A percentile compares a stretch with the other conserved stretches of the same genome.
These are phyloP conservation scores for Rehmannia glutinosa DNA, from an alignment of 257 asterid species.

Conservation along the genomic window DNA sequence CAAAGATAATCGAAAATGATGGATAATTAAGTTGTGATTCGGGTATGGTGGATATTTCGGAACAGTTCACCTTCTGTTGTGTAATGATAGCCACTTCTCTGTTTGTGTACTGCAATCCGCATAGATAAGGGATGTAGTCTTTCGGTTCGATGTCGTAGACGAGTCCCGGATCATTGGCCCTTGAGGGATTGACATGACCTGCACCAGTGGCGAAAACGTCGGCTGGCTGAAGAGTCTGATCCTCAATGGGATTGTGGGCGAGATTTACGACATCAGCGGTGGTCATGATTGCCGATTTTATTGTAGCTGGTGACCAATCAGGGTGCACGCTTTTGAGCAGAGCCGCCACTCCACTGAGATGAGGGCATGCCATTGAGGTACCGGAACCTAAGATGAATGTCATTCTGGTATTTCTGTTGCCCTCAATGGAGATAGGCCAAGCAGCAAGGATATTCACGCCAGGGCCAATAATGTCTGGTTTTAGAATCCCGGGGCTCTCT, in stretches of 20 bases:
- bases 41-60: no score
- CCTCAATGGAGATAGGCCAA: background rate
- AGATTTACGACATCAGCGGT: background rate
- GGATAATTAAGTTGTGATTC: no score
- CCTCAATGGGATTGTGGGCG: background rate
- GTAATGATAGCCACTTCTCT: no score
- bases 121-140: no score
- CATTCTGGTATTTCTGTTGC: background rate
- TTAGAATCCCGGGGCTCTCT: background rate
- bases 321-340: background rate
- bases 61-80: no score
- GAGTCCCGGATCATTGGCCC: background rate
- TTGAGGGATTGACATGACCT: background rate
- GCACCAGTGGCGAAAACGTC: no score
- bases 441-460: background rate
- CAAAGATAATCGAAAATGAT: no score
- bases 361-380: background rate
- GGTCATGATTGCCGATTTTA: background rate
- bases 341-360: background rate
- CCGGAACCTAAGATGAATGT: background rate
- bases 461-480: background rate
- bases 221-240: background rate
- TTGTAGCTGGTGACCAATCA: background rate
- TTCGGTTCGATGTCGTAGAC: no score
- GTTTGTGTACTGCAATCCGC: no score